A percentile compares a stretch with the other conserved stretches of the same genome.
Evolutionary conservation across 208 protist genomes (phyloP).

Genomic region (Wallacemonas collosoma): DNA sequence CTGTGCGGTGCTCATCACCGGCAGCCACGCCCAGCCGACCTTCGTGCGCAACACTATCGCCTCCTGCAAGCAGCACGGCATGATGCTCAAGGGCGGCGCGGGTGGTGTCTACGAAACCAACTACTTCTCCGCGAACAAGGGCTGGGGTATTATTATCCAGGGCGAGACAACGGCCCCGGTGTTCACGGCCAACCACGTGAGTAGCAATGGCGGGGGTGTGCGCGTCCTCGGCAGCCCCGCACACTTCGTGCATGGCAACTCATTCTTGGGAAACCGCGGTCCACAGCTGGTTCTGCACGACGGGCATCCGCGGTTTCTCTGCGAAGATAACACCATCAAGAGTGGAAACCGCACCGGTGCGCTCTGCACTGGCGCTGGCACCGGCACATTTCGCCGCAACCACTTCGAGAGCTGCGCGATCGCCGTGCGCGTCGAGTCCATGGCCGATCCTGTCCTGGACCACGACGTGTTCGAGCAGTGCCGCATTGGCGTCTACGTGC

Average conservation of each 20-base stretch:
- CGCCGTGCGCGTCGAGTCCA: constrained; percentile 29
- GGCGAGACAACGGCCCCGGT: constrained; percentile 16
- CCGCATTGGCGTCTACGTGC: constrained; percentile 29
- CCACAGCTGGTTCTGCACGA: constrained; percentile 35
- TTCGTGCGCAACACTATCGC: constrained; percentile 43
- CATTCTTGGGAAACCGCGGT: constrained; percentile 34
- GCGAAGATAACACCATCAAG: constrained; percentile 22
- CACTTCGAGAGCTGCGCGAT: constrained; percentile 34
- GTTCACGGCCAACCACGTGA: constrained; percentile 37
- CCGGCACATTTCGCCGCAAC: constrained; percentile 28
- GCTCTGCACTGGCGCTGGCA: constrained; percentile 28
- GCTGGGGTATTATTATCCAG: constrained; percentile 40
- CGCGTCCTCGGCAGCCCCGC: constrained; percentile 26
- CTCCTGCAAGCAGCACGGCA: constrained; percentile 32
- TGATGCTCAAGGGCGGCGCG: constrained; percentile 23
- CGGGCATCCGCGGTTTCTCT: constrained; percentile 21
- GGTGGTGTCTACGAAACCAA: constrained; percentile 41
- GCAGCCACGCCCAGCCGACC: constrained; percentile 23
- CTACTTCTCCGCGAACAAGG: constrained; percentile 47
- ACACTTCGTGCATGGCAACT: constrained; percentile 24
- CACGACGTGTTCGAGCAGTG: constrained; percentile 34
- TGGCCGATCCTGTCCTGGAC: constrained; percentile 29
- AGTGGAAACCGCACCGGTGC: constrained; percentile 33
- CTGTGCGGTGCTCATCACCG: constrained; percentile 28
- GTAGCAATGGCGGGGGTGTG: constrained; percentile 37